A percentile compares a stretch with the other conserved stretches of the same genome.
Evolutionary conservation across 2,329 filamentous ascomycete species (phyloP).

Genomic region (Ambrosiella cleistominuta): DNA sequence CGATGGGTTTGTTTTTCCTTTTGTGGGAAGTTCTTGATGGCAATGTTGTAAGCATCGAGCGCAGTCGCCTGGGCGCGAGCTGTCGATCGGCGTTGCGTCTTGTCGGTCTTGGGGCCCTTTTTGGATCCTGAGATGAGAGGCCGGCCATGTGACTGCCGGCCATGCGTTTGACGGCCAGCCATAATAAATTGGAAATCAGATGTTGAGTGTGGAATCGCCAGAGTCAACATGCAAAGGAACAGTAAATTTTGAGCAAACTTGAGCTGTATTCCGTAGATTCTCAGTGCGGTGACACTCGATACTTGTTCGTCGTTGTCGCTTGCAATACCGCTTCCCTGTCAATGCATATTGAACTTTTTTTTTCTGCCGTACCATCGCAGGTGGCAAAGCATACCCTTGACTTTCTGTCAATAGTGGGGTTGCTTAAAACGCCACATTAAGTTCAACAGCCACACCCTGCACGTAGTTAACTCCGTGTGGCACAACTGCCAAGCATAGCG

Average conservation of each 20-base stretch:
- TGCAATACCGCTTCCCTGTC: not conserved
- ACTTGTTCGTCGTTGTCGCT: not conserved
- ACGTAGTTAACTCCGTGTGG: not conserved
- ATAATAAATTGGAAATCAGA: constrained; percentile 22
- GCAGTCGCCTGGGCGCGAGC: constrained; percentile 32
- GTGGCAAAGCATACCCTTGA: constrained; percentile 9
- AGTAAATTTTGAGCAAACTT: not conserved
- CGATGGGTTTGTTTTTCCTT: constrained; percentile 31
- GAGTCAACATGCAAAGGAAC: not conserved
- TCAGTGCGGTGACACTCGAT: not conserved
- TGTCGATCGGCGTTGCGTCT: constrained; percentile 26
- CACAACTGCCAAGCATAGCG: not conserved
- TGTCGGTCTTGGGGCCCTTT: not conserved
- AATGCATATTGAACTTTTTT: constrained; percentile 9
- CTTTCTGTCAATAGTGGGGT: constrained; percentile 2
- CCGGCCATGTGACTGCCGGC: constrained; percentile 29
- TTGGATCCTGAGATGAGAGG: constrained; percentile 19
- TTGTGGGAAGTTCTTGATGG: constrained; percentile 33
- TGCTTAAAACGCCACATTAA: constrained; percentile 3
- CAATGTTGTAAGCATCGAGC: constrained; percentile 40
- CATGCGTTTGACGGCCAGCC: constrained; percentile 42
- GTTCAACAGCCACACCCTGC: not conserved
- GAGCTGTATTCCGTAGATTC: not conserved
- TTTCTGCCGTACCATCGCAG: constrained; percentile 14
- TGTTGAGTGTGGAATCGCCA: constrained; percentile 1